Percentiles rank a stretch among this genome's conserved stretches.
These are phyloP conservation scores for Diaporthe capsici DNA, from an alignment of 2,329 filamentous ascomycete species.

Conservation along the genomic window DNA sequence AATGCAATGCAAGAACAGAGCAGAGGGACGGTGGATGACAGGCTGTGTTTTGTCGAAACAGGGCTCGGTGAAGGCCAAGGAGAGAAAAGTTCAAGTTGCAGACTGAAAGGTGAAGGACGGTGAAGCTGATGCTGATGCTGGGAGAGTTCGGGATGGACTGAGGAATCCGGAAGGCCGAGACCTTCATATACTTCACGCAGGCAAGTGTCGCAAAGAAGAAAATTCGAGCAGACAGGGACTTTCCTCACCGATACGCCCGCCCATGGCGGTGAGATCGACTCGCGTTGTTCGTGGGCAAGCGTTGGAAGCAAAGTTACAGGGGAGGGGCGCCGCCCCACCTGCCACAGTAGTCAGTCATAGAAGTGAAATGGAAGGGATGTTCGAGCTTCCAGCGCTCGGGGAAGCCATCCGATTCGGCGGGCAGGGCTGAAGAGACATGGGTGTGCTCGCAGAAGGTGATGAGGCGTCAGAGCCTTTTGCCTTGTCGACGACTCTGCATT, in stretches of 20 bases:
- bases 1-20: not conserved
- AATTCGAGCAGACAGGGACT: constrained; percentile 31
- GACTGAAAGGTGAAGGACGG: constrained; percentile 23
- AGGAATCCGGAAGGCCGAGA: constrained; percentile 25
- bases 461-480: not conserved
- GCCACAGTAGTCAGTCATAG: constrained; percentile 35
- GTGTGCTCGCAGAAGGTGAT: not conserved
- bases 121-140: constrained; percentile 32
- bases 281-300: constrained; percentile 28
- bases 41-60: not conserved
- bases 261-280: constrained; percentile 36
- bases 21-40: constrained; percentile 8
- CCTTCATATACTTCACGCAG: constrained; percentile 35
- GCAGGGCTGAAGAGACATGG: constrained; percentile 36
- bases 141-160: not conserved
- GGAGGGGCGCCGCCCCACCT: constrained; percentile 6
- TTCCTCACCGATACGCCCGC: constrained; percentile 35
- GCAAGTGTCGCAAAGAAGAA: constrained; percentile 20
- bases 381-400: constrained; percentile 23
- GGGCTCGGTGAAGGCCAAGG: constrained; percentile 1
- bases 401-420: constrained; percentile 39
- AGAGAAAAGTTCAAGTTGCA: not conserved
- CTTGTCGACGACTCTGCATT: constrained; percentile 6
- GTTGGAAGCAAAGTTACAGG: constrained; percentile 23
- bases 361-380: constrained; percentile 29